phyloP scores from a whole-genome alignment of 2,329 filamentous ascomycete species.

The Xylaria sp. region DNA sequence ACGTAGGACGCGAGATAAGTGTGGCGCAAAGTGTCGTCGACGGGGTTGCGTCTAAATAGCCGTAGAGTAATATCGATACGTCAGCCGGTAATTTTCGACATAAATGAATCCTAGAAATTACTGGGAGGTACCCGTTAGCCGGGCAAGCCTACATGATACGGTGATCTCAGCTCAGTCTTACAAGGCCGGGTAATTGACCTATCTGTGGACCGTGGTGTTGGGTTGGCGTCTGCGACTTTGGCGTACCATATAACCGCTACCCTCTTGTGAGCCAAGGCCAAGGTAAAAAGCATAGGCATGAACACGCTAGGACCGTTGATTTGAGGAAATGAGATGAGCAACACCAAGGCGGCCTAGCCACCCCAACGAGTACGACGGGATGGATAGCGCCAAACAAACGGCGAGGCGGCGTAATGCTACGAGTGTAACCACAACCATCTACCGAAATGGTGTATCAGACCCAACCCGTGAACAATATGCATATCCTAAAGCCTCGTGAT shows the following conservation, averaged over 20 bases:
- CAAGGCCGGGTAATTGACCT: slow-evolving; percentile 34
- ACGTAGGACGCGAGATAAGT: neutral
- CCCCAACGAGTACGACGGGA: neutral
- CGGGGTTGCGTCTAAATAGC: slow-evolving; percentile 26
- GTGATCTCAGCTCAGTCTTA: slow-evolving; percentile 25
- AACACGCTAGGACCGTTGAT: neutral
- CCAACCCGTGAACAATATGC: slow-evolving; percentile 3
- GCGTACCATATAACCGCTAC: slow-evolving; percentile 4
- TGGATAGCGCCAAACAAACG: slow-evolving; percentile 1
- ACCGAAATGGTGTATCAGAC: slow-evolving; percentile 14
- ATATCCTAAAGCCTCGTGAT: slow-evolving; percentile 12
- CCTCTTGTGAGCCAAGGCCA: slow-evolving; percentile 3
- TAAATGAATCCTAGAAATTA: slow-evolving; percentile 25
- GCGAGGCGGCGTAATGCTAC: neutral
- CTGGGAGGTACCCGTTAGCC: slow-evolving; percentile 23
- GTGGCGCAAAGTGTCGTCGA: slow-evolving; percentile 19
- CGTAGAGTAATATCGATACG: slow-evolving; percentile 27
- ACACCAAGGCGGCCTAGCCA: neutral
- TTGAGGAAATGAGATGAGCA: slow-evolving; percentile 1
- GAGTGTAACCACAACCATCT: slow-evolving; percentile 14
- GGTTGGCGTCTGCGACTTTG: slow-evolving; percentile 9
- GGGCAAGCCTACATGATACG: slow-evolving; percentile 25
- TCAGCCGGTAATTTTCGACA: slow-evolving; percentile 33
- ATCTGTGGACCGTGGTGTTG: slow-evolving; percentile 4
- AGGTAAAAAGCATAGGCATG: neutral